Conservation (phyloP, 2,329 filamentous ascomycete species). For the Penicillium verrucosum region DNA sequence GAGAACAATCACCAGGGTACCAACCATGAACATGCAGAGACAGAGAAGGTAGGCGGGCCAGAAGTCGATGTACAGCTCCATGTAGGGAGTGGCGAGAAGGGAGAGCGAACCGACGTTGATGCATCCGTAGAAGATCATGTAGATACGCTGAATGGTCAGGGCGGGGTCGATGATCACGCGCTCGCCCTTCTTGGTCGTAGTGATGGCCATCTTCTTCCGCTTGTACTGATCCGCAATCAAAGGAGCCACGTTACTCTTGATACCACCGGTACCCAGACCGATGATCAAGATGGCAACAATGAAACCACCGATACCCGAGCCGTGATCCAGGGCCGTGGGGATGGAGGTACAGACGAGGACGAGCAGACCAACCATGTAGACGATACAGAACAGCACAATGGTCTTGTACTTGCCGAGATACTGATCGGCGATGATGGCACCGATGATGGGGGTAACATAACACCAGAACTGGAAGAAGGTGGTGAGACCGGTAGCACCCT, state of each 20-base stretch:
- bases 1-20: conserved; percentile 54
- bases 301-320: conserved; percentile 55
- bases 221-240: conserved; percentile 65
- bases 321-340: conserved; percentile 49
- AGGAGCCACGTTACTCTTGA: conserved; percentile 64
- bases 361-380: conserved; percentile 58
- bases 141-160: conserved; percentile 65
- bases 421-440: conserved; percentile 59
- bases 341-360: conserved; percentile 56
- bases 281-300: conserved; percentile 59
- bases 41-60: conserved; percentile 62
- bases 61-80: conserved; percentile 66
- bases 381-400: conserved; percentile 53
- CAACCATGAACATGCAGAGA: conserved; percentile 62
- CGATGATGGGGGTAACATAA: conserved; percentile 57
- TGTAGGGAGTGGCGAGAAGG: conserved; percentile 62
- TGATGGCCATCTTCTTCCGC: conserved; percentile 52
- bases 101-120: conserved; percentile 72
- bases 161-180: conserved; percentile 64
- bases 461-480: conserved; percentile 57
- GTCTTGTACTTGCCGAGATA: conserved; percentile 62
- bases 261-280: conserved; percentile 64
- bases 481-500: conserved; percentile 49
- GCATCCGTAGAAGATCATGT: conserved; percentile 72
- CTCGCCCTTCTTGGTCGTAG: conserved; percentile 46